A percentile compares a stretch with the other conserved stretches of the same genome.
phyloP scores from a whole-genome alignment of 305 asterid species.

The Fraxinus nigra region DNA sequence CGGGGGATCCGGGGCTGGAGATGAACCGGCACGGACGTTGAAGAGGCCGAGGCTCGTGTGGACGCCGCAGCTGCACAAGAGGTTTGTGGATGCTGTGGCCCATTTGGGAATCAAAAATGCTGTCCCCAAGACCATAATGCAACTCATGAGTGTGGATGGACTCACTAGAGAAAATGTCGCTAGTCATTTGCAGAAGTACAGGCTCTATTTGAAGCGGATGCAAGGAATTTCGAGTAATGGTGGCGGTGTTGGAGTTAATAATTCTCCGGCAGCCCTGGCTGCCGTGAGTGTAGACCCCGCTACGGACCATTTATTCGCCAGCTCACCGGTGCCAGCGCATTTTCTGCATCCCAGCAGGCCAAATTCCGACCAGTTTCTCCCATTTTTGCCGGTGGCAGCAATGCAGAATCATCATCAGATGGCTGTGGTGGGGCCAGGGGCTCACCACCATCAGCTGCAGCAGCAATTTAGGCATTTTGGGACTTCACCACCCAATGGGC shows the following conservation, averaged over 20 bases:
- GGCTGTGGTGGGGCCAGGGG: conserved; percentile 28
- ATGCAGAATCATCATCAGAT: conserved; percentile 43
- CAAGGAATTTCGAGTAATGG: conserved; percentile 12
- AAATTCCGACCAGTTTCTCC: conserved; percentile 62
- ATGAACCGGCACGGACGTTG: conserved; percentile 8
- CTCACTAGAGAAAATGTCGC: conserved; percentile 17
- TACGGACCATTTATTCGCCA: conserved; percentile 58
- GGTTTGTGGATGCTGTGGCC: conserved; percentile 18
- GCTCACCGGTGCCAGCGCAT: conserved; percentile 85
- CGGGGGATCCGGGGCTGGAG: conserved; percentile 20
- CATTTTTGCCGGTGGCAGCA: conserved; percentile 49
- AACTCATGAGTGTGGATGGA: conserved; percentile 18
- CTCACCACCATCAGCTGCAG: conserved; percentile 23
- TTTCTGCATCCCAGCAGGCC: conserved; percentile 59
- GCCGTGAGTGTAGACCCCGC: conserved; percentile 7
- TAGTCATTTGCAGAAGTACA: conserved; percentile 17
- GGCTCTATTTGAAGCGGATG: conserved; percentile 17
- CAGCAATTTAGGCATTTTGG: conserved; percentile 8
- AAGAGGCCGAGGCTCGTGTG: conserved; percentile 17
- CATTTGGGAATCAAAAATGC: conserved; percentile 15
- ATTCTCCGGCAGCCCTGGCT: conserved; percentile 17
- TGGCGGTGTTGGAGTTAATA: conserved; percentile 27
- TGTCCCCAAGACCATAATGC: conserved; percentile 18
- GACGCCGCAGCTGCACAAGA: conserved; percentile 19
- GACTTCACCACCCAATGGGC: conserved; percentile 5